A percentile compares a stretch with the other conserved stretches of the same genome.
Conservation (phyloP, 2,329 filamentous ascomycete genomes). For the Cercospora berteroae region DNA sequence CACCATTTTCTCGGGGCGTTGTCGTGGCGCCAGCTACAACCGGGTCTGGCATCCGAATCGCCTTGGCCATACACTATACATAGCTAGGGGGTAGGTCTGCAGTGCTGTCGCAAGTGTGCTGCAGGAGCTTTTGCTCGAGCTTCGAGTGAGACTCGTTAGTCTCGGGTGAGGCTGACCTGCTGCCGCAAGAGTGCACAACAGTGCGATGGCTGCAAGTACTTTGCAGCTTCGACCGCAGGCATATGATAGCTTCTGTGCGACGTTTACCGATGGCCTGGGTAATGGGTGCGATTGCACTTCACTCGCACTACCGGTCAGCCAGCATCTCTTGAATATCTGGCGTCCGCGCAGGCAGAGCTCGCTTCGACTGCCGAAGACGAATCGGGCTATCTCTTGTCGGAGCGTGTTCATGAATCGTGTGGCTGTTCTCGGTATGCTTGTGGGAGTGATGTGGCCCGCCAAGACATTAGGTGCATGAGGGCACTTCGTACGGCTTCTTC, state of each 20-base stretch:
- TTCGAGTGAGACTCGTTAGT: background rate
- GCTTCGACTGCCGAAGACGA: background rate
- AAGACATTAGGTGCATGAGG: background rate
- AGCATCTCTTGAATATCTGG: background rate
- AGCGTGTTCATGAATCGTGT: background rate
- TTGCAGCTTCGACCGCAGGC: background rate
- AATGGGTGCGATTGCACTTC: background rate
- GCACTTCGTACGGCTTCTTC: background rate
- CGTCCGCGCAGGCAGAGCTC: background rate
- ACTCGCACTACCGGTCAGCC: background rate
- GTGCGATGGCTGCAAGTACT: background rate
- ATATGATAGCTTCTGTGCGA: background rate
- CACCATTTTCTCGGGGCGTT: background rate
- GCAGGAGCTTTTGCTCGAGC: background rate
- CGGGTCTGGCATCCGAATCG: background rate
- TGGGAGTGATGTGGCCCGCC: background rate
- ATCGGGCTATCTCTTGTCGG: background rate
- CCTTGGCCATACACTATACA: background rate
- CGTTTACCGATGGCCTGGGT: background rate
- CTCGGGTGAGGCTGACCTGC: background rate
- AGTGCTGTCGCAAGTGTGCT: background rate
- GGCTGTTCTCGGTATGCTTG: background rate
- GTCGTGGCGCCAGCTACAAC: background rate
- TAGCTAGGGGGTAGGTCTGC: background rate
- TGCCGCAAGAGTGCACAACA: background rate